These are phyloP conservation scores for Pholiota conissans DNA, from an alignment of 768 basidiomycete species.

Conservation along the genomic window DNA sequence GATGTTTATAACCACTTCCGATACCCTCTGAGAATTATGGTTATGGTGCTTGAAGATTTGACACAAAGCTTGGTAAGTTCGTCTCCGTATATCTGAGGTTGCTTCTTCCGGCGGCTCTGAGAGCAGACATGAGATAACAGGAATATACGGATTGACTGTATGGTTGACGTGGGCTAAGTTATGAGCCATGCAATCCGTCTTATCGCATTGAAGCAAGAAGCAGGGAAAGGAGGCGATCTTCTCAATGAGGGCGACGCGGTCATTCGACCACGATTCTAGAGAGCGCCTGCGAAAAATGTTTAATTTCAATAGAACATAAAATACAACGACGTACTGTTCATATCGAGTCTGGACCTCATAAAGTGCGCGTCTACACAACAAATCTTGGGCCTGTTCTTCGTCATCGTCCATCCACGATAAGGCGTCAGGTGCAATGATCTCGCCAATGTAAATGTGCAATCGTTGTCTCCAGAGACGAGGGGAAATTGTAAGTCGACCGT, in stretches of 20 bases:
- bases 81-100: slow-evolving; percentile 44
- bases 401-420: slow-evolving; percentile 61
- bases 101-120: slow-evolving; percentile 48
- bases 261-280: slow-evolving; percentile 25
- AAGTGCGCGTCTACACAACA: slow-evolving; percentile 44
- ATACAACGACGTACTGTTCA: slow-evolving; percentile 32
- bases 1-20: slow-evolving; percentile 34
- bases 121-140: slow-evolving; percentile 40
- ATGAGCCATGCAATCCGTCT: slow-evolving; percentile 26
- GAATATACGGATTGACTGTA: slow-evolving; percentile 33
- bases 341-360: slow-evolving; percentile 45
- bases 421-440: slow-evolving; percentile 44
- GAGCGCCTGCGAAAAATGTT: slow-evolving; percentile 33
- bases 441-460: slow-evolving; percentile 30
- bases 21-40: slow-evolving; percentile 30
- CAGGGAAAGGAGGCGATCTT: slow-evolving; percentile 35
- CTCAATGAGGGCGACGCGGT: slow-evolving; percentile 33
- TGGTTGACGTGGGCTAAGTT: slow-evolving; percentile 23
- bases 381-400: slow-evolving; percentile 35
- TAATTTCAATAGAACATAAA: not conserved
- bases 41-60: slow-evolving; percentile 44
- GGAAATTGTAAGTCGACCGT: slow-evolving; percentile 14
- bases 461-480: slow-evolving; percentile 33
- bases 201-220: slow-evolving; percentile 35
- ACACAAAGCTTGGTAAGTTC: slow-evolving; percentile 40